A percentile compares a stretch with the other conserved stretches of the same genome.
phyloP scores from a whole-genome alignment of 306 rosid genomes.

The Cucumis cinereus region DNA sequence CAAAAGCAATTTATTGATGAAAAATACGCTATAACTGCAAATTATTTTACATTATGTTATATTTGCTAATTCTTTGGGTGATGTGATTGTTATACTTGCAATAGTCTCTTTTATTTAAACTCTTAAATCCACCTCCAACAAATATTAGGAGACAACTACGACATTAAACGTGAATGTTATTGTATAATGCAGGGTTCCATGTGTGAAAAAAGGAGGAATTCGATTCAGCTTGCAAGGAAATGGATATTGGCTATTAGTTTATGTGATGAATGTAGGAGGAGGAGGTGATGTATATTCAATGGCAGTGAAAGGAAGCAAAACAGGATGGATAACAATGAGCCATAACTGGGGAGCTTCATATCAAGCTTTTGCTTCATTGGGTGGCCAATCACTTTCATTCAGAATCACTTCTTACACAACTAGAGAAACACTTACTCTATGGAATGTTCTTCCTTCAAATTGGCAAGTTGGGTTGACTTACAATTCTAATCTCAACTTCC shows the following conservation, averaged over 20 bases:
- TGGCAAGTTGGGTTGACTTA: slow-evolving; percentile 60
- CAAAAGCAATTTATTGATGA: too few relatives aligned
- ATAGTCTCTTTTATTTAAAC: too few relatives aligned
- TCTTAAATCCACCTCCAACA: too few relatives aligned
- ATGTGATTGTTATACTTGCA: too few relatives aligned
- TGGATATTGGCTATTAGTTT: slow-evolving; percentile 84
- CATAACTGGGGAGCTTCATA: slow-evolving; percentile 98
- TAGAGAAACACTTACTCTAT: slow-evolving; percentile 37
- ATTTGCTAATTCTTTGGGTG: too few relatives aligned
- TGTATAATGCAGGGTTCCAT: slow-evolving; percentile 38
- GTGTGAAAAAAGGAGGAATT: slow-evolving; percentile 47
- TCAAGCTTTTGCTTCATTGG: slow-evolving; percentile 65
- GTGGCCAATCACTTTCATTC: slow-evolving; percentile 73
- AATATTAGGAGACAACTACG: too few relatives aligned
- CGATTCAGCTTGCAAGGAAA: slow-evolving; percentile 73
- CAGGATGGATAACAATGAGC: slow-evolving; percentile 78
- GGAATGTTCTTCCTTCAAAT: slow-evolving; percentile 63
- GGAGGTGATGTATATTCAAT: slow-evolving; percentile 65
- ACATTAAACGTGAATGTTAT: not conserved
- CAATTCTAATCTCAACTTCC: slow-evolving; percentile 13
- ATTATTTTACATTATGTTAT: too few relatives aligned
- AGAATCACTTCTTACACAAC: slow-evolving; percentile 60
- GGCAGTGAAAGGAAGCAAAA: slow-evolving; percentile 74
- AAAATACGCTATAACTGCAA: too few relatives aligned
- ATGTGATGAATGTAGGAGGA: slow-evolving; percentile 89